Evolutionary conservation across 139 green algal genomes (phyloP), one percentile per base, ranked within the genome.

Genomic region (Picochlorum sp.): DNA sequence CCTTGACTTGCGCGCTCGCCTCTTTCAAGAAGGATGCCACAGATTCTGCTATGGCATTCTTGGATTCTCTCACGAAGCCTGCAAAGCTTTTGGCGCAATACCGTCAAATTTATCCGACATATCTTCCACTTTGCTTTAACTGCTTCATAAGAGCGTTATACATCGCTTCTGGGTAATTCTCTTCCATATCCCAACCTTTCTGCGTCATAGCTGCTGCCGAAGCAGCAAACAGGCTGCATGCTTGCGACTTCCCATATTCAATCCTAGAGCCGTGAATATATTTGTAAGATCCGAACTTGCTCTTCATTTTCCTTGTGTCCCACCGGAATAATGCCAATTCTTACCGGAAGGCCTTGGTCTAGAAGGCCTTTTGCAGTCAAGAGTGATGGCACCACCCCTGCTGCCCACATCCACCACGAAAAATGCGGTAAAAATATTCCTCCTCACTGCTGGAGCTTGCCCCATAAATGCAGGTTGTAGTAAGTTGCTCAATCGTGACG

Each of bases 401-500:
- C 61, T 71, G 16, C 70, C 54, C 0, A 86, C 85, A 70, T 95
- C 78, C 2, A 85, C 72, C 4, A 90, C 47, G 13, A 74, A 56
- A 2, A 95, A 60, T 4, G 78, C 57, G 23, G 62, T 87, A 72
- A 90, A 90, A 0, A 89, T n/a, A 69, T 96, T 95, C 23, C 69
- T 69, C 7, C 69, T 68, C 18, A 94, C 60, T 15, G 65, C 63
- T 13, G 70, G 63, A 34, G 87, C 50, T 67, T 73, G 63, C 58
- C 82, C 81, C 0, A 79, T 74, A 68, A 73, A 88, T 45, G 77
- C 70, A 41, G 79, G 76, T 44, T 82, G 68, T 15, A 90, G 75
- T 61, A 91, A 70, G 16, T 73, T 66, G 2, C 21, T 45, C 9
- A 87, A 37, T n/a, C 49, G 26, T 20, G 23, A 10, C 0, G 63